These are phyloP conservation scores for Skeletonema menzelii DNA, from an alignment of 108 stramenopile genomes.

Conservation along the genomic window DNA sequence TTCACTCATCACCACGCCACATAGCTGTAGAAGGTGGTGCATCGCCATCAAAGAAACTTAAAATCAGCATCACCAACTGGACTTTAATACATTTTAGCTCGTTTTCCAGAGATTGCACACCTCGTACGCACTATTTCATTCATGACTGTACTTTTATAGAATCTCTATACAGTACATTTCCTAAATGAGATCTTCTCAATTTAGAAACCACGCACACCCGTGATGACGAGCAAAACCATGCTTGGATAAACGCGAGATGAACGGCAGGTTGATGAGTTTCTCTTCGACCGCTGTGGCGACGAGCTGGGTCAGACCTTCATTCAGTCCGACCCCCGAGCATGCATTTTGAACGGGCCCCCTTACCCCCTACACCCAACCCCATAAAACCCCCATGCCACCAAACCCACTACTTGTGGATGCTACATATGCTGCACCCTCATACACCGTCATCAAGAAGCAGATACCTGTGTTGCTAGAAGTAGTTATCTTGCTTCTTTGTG, in stretches of 20 bases:
- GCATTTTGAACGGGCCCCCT: slow-evolving; percentile 43
- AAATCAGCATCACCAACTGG: neutral
- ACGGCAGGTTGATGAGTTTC: slow-evolving; percentile 8
- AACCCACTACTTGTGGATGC: neutral
- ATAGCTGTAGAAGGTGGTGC: too few relatives aligned
- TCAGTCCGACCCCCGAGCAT: slow-evolving; percentile 33
- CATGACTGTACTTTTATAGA: slow-evolving; percentile 7
- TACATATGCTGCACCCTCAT: neutral
- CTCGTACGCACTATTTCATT: neutral
- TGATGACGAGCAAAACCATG: slow-evolving; percentile 31
- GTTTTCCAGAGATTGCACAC: neutral
- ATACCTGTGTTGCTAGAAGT: too few relatives aligned
- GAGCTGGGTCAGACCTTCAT: slow-evolving; percentile 36
- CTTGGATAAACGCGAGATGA: slow-evolving; percentile 41
- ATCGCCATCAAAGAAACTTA: neutral
- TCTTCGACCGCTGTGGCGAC: slow-evolving; percentile 32
- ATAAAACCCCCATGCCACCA: neutral
- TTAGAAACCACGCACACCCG: slow-evolving; percentile 17
- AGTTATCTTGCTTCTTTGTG: too few relatives aligned
- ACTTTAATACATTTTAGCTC: neutral
- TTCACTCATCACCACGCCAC: neutral
- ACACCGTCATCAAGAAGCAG: neutral
- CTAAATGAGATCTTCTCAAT: slow-evolving; percentile 7
- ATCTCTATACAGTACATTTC: slow-evolving; percentile 5
- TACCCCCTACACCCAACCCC: slow-evolving; percentile 5